Conservation (phyloP, 2,329 filamentous ascomycete genomes). For the Aspergillus spinulosporus region DNA sequence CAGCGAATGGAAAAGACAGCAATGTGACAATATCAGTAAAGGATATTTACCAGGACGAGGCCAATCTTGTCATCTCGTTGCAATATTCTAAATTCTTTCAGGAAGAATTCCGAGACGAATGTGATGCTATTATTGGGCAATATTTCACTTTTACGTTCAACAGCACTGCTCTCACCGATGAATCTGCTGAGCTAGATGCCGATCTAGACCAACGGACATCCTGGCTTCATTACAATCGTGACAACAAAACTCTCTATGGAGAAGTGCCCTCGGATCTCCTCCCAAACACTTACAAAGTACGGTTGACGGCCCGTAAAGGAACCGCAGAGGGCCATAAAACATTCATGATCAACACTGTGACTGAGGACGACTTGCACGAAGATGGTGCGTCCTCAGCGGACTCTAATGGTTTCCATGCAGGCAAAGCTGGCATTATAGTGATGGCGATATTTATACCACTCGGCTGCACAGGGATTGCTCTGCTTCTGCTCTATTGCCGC, state of each 20-base stretch:
- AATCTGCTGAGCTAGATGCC: slow-evolving; percentile 46
- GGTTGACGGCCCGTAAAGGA: slow-evolving; percentile 46
- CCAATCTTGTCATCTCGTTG: slow-evolving; percentile 58
- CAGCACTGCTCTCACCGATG: slow-evolving; percentile 42
- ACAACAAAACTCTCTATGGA: slow-evolving; percentile 49
- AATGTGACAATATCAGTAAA: slow-evolving; percentile 63
- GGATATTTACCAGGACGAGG: slow-evolving; percentile 61
- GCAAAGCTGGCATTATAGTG: slow-evolving; percentile 41
- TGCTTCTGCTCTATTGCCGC: slow-evolving; percentile 38
- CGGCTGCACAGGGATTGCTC: slow-evolving; percentile 29
- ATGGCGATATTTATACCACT: slow-evolving; percentile 39
- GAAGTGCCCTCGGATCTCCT: slow-evolving; percentile 47
- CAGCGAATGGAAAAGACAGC: slow-evolving; percentile 57
- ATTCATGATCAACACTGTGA: slow-evolving; percentile 45
- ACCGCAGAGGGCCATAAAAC: slow-evolving; percentile 43
- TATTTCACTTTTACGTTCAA: slow-evolving; percentile 52
- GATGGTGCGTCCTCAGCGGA: slow-evolving; percentile 21
- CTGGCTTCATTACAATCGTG: slow-evolving; percentile 54
- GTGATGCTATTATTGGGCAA: slow-evolving; percentile 53
- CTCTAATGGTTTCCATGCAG: slow-evolving; percentile 23
- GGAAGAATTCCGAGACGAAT: slow-evolving; percentile 43
- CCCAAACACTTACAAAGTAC: slow-evolving; percentile 43
- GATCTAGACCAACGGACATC: slow-evolving; percentile 44
- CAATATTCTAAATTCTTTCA: slow-evolving; percentile 47
- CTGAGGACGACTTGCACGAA: slow-evolving; percentile 22